These are phyloP conservation scores for Debaryomycetaceae sp. DNA, from an alignment of 1,139 yeast species.

Conservation along the genomic window DNA sequence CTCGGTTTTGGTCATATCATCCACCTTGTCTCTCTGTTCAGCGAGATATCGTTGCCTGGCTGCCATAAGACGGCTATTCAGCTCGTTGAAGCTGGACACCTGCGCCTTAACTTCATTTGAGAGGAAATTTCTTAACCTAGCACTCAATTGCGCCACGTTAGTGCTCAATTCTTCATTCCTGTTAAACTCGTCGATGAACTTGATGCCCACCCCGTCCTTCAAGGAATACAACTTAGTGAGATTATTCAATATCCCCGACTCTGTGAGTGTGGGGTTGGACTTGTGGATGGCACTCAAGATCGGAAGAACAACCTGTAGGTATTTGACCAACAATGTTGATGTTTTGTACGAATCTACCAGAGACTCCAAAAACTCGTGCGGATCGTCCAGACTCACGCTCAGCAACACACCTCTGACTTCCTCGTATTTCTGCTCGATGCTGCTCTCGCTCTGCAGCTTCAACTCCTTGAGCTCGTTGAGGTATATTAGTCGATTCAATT, in stretches of 20 bases:
- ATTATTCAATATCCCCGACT: constrained; percentile 23
- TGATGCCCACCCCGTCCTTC: constrained; percentile 11
- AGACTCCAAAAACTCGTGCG: constrained; percentile 16
- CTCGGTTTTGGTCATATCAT: constrained; percentile 1
- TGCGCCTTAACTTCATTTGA: constrained; percentile 12
- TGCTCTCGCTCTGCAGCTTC: constrained; percentile 9
- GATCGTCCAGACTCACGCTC: constrained; percentile 15
- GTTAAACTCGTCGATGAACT: constrained; percentile 14
- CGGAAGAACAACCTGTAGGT: constrained; percentile 26
- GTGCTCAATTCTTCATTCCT: constrained; percentile 6
- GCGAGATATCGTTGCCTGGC: constrained; percentile 6
- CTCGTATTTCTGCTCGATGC: constrained; percentile 12
- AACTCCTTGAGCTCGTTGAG: constrained; percentile 21
- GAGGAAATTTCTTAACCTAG: constrained; percentile 4
- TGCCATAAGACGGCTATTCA: constrained; percentile 13
- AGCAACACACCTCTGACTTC: constrained; percentile 9
- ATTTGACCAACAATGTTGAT: constrained; percentile 19
- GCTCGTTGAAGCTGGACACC: constrained; percentile 11
- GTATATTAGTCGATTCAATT: constrained; percentile 29
- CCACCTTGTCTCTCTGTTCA: constrained; percentile 6
- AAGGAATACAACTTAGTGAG: constrained; percentile 19
- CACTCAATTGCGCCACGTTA: constrained; percentile 4
- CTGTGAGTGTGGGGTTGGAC: constrained; percentile 26
- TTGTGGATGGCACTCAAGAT: constrained; percentile 33
- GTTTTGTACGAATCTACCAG: constrained; percentile 25